Conservation (phyloP, 805 yeast species). For the Kazachstania africana region DNA sequence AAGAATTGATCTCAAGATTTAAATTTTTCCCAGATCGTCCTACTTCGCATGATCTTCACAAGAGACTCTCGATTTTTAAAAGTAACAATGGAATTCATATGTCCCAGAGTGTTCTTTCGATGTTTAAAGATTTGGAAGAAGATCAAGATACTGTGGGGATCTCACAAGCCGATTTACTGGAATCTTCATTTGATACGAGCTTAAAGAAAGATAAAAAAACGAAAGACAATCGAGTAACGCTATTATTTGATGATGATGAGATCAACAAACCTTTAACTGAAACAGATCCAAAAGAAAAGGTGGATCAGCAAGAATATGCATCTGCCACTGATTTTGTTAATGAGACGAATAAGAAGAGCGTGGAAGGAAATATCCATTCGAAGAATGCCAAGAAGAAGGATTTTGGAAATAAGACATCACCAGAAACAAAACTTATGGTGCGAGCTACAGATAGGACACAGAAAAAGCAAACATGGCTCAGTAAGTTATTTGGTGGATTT, state of each 20-base stretch:
- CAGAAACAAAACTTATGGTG: no score
- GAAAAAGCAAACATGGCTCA: slow-evolving; percentile 15
- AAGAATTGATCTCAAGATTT: slow-evolving; percentile 24
- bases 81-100: slow-evolving; percentile 5
- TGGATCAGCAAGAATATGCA: not conserved
- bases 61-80: slow-evolving; percentile 11
- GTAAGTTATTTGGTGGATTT: slow-evolving; percentile 14
- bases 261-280: slow-evolving; percentile 2
- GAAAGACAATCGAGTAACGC: slow-evolving; percentile 17
- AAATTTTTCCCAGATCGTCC: slow-evolving; percentile 19
- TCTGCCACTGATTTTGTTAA: not conserved
- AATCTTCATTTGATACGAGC: not conserved
- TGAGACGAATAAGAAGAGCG: not conserved
- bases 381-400: not conserved
- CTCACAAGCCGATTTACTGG: slow-evolving; percentile 2
- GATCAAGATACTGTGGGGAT: slow-evolving; percentile 3
- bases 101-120: slow-evolving; percentile 17
- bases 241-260: slow-evolving; percentile 21
- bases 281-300: not conserved
- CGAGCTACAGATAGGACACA: not conserved
- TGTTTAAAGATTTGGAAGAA: slow-evolving; percentile 26
- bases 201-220: not conserved
- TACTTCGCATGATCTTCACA: slow-evolving; percentile 8
- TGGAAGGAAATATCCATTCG: not conserved
- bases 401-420: not conserved